phyloP scores from a whole-genome alignment of 805 yeast species.

The Scheffersomyces stipitis region DNA sequence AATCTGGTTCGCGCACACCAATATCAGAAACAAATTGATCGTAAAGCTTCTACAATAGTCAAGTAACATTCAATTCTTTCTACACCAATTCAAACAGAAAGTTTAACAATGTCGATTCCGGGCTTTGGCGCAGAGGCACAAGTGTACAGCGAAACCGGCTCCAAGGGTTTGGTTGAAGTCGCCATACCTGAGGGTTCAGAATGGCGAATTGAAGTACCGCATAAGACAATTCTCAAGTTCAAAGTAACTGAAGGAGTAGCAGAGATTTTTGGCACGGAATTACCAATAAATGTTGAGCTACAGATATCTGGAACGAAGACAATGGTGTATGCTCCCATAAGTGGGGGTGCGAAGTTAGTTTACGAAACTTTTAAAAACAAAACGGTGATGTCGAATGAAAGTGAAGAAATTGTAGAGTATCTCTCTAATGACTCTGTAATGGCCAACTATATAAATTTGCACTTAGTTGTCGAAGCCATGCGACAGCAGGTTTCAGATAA shows the following conservation, averaged over 20 bases:
- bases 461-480: constrained; percentile 68
- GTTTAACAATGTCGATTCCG: constrained; percentile 15
- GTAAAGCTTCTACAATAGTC: no score
- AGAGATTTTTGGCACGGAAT: constrained; percentile 91
- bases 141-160: constrained; percentile 7
- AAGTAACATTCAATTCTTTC: no score
- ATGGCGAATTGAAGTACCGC: constrained; percentile 75
- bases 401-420: constrained; percentile 52
- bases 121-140: constrained; percentile 13
- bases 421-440: constrained; percentile 70
- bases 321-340: constrained; percentile 41
- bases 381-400: constrained; percentile 32
- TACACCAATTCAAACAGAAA: neutral
- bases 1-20: no score
- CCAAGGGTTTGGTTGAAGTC: constrained; percentile 13
- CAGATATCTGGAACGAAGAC: constrained; percentile 38
- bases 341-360: constrained; percentile 64
- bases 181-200: constrained; percentile 48
- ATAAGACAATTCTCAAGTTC: constrained; percentile 49
- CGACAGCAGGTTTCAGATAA: constrained; percentile 32
- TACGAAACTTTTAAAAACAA: constrained; percentile 34
- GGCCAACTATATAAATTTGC: constrained; percentile 63
- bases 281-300: constrained; percentile 63
- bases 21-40: no score
- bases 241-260: constrained; percentile 67